Base-by-base conservation (phyloP, 176 grass and related monocot species). In the Carex pumila region DNA sequence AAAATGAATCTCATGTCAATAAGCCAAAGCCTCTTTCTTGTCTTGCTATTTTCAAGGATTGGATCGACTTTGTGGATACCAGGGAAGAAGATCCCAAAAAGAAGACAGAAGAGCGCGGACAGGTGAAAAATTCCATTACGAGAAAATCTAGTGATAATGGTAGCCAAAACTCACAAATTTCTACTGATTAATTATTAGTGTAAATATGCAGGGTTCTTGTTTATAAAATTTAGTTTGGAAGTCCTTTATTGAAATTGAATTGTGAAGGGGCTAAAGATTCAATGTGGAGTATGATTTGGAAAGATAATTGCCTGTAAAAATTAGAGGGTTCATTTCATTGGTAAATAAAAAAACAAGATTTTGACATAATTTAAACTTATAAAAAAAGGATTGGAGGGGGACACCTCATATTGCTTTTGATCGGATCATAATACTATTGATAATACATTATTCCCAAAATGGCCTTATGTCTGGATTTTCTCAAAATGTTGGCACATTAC, bases 51-150 rank as follows among this genome's bases (percentile, higher is more conserved):
- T 85, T 98, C 83, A 94, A 86, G 74, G 74, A 89, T 4, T 29
- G 91, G 83, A 81, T 94, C 6, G 80, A 84, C 18, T 98, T 98
- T 80, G 87, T 87, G 19, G 91, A 98, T 62, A 91, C 43, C 43
- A 93, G 89, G 72, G 92, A 94, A 78, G 88, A 65, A 63, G 87
- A 77, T 77, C 6, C 18, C 12, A 56, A 55, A 17, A 15, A 9
- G 19, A 76, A 76, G 72, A 32, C 2, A 76, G 22, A 53, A 76
- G 29, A 53, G 22, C 55, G 72, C 14, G 49, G 25, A 17, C 45
- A 93, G 12, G 49, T 92, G 5, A 82, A 56, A 63, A 84, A 3
- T 21, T 58, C 5, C 1, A 81, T 87, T 84, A 85, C 86, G 55
- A 87, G 68, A 84, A 94, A 85, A 83, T 69, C 75, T 2, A 83